Base-by-base conservation (phyloP, 2,329 filamentous ascomycete species). In the Purpureocillium takamizusanense region DNA sequence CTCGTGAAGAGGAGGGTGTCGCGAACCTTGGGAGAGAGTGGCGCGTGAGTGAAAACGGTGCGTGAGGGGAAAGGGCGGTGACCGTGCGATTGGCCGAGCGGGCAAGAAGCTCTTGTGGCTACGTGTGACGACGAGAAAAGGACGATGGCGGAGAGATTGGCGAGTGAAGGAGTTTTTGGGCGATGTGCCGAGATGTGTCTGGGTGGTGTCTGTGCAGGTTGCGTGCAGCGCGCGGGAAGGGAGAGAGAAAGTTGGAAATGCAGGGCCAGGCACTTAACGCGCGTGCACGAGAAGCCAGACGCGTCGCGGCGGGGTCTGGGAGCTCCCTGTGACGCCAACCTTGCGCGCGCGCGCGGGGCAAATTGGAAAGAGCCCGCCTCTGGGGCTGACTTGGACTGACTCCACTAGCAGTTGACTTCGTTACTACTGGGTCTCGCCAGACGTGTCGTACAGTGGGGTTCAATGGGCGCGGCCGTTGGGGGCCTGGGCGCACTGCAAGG, bases 181-280 rank as follows among this genome's bases (percentile, higher is more conserved):
- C 21, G 21, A 25, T 8, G 18, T 16, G 18, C 10, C 33, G 17
- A 14, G 15, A 29, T 28, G 17, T n/a, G n/a, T n/a, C n/a, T 25
- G 5, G 21, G 10, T 25, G 21, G 21, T n/a, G 36, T 30, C 14
- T 28, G 41, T 36, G 41, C 21, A 10, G 21, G 21, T n/a, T 10
- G 21, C 21, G 21, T 25, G 21, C 21, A 25, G 21, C 21, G n/a
- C n/a, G n/a, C n/a, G 39, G 38, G 40, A 42, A 46, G 37, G 33
- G 18, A 35, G 29, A 41, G 42, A 39, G 23, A 28, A 35, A 23
- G 35, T 31, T 11, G 35, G 38, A 40, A 25, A 25, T n/a, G n/a
- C n/a, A 45, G 33, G 42, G 35, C 21, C 29, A 47, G 51, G 48
- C 53, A 61, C 57, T 61, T 59, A 54, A 60, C 54, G 52, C 56